A percentile compares a stretch with the other conserved stretches of the same genome.
These are phyloP conservation scores for Colletotrichum melonis DNA, from an alignment of 2,329 filamentous ascomycete genomes.

Conservation along the genomic window DNA sequence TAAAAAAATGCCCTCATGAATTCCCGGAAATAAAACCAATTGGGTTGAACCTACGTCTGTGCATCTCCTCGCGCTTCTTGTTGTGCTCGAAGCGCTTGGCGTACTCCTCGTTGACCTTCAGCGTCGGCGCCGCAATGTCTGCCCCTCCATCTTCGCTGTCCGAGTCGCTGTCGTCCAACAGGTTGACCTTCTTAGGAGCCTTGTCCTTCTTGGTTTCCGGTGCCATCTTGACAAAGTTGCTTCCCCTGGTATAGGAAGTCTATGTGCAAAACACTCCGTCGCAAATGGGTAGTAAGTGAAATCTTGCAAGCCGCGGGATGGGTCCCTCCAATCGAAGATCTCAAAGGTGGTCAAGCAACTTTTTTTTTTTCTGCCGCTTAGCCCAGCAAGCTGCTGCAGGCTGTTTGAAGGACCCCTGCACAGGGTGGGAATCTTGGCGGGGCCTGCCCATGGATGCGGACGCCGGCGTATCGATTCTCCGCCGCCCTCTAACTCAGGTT, in stretches of 20 bases:
- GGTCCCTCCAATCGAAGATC: constrained; percentile 4
- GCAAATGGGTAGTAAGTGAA: not conserved
- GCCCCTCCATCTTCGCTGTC: constrained; percentile 57
- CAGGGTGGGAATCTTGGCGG: constrained; percentile 36
- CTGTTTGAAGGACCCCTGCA: constrained; percentile 9
- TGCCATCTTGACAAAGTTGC: constrained; percentile 11
- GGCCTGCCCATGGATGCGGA: constrained; percentile 12
- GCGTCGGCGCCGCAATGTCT: constrained; percentile 49
- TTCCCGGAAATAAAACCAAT: not conserved
- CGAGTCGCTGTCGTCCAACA: constrained; percentile 68
- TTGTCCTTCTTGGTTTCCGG: constrained; percentile 23
- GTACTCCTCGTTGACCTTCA: constrained; percentile 92
- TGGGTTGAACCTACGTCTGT: constrained; percentile 64
- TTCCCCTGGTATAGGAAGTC: not conserved
- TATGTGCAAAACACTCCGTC: not conserved
- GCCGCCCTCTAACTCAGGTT: not conserved
- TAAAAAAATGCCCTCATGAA: not conserved
- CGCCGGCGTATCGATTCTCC: constrained; percentile 29
- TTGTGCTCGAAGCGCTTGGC: constrained; percentile 94
- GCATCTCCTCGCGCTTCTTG: constrained; percentile 92
- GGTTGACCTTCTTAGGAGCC: constrained; percentile 54
- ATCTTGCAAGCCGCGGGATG: not conserved
- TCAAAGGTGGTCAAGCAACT: constrained; percentile 33
- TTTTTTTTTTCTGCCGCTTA: constrained; percentile 35
- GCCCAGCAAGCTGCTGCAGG: constrained; percentile 12